Evolutionary conservation across 2,329 filamentous ascomycete genomes (phyloP).

Genomic region (Fusarium sp.): DNA sequence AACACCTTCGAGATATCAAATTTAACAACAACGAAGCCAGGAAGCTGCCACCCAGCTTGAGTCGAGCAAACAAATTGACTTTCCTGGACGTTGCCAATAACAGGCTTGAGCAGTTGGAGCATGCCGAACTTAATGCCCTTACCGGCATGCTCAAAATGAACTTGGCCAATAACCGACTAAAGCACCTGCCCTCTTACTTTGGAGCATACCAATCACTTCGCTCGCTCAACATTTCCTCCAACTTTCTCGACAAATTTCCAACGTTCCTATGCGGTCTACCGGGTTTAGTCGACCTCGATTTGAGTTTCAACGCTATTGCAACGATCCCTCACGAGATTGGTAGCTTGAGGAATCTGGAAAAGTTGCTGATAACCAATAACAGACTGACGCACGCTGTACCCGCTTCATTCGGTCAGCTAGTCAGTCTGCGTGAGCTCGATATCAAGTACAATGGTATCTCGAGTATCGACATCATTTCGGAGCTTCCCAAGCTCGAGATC

Average conservation of each 20-base stretch:
- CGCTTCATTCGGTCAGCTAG: constrained; percentile 75
- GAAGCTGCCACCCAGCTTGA: constrained; percentile 84
- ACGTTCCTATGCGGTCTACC: constrained; percentile 84
- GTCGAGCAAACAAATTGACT: constrained; percentile 82
- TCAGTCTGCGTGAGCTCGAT: constrained; percentile 88
- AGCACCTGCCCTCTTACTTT: constrained; percentile 83
- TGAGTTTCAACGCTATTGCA: constrained; percentile 94
- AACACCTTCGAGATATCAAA: constrained; percentile 92
- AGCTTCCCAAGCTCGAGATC: constrained; percentile 87
- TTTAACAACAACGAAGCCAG: constrained; percentile 94
- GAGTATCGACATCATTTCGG: constrained; percentile 87
- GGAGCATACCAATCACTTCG: constrained; percentile 81
- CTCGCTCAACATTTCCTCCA: constrained; percentile 92
- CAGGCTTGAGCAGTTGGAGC: constrained; percentile 84
- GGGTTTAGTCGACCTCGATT: constrained; percentile 89
- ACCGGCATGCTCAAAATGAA: constrained; percentile 86
- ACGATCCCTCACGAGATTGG: constrained; percentile 82
- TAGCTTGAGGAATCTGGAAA: constrained; percentile 81
- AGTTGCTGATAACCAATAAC: constrained; percentile 96
- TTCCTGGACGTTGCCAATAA: constrained; percentile 97
- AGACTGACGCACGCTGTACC: constrained; percentile 81
- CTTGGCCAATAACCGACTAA: constrained; percentile 91
- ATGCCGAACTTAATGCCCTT: constrained; percentile 82
- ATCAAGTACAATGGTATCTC: constrained; percentile 92
- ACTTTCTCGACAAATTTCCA: constrained; percentile 87